A percentile compares a stretch with the other conserved stretches of the same genome.
Evolutionary conservation across 495 filamentous ascomycete species (phyloP).

Genomic region (Neurospora sp.): DNA sequence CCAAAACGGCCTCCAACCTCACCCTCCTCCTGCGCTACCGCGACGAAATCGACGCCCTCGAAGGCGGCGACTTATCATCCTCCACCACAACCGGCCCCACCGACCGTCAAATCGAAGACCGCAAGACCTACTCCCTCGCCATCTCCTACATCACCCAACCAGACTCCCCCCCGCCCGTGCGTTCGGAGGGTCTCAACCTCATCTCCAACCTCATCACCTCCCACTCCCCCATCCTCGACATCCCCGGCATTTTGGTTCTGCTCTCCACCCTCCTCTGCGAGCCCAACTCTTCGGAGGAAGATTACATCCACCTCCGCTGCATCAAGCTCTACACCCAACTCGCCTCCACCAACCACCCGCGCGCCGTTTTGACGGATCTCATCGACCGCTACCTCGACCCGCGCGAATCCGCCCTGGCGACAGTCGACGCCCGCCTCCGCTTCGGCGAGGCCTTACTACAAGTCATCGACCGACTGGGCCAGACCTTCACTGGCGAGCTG

Average conservation of each 20-base stretch:
- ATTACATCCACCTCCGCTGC: slow-evolving; percentile 64
- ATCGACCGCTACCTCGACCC: slow-evolving; percentile 61
- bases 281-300: slow-evolving; percentile 48
- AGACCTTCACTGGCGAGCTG: slow-evolving; percentile 48
- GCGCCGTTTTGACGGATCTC: slow-evolving; percentile 53
- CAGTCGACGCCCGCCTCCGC: slow-evolving; percentile 57
- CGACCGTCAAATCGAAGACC: slow-evolving; percentile 47
- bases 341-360: slow-evolving; percentile 33
- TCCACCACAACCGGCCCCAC: slow-evolving; percentile 11
- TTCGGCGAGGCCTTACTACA: slow-evolving; percentile 65
- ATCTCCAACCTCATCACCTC: slow-evolving; percentile 54
- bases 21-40: slow-evolving; percentile 48
- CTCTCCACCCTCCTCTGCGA: slow-evolving; percentile 49
- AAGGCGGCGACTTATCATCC: background rate
- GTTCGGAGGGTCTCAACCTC: slow-evolving; percentile 67
- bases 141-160: slow-evolving; percentile 56
- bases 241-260: slow-evolving; percentile 55
- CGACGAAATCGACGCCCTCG: slow-evolving; percentile 30
- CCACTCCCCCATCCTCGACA: slow-evolving; percentile 57
- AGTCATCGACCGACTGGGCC: slow-evolving; percentile 56
- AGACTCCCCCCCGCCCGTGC: slow-evolving; percentile 65
- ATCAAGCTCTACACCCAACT: slow-evolving; percentile 56
- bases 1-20: slow-evolving; percentile 47
- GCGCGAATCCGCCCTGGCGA: slow-evolving; percentile 34
- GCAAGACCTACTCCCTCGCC: slow-evolving; percentile 60